Conservation (phyloP, 2,329 filamentous ascomycete genomes). For the Trichocomaceae sp. region DNA sequence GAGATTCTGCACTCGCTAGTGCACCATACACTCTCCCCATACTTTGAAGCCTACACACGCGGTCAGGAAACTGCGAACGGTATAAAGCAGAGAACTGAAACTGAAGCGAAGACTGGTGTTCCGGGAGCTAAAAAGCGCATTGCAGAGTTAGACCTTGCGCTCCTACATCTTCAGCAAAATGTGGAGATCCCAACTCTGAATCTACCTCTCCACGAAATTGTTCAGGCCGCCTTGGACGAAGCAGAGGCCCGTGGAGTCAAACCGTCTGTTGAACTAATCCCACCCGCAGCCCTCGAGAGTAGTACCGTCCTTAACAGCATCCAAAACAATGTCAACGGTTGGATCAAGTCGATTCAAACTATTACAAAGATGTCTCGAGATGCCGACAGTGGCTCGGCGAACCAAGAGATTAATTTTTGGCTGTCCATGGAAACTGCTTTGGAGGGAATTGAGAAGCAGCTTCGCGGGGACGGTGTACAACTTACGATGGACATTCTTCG, state of each 20-base stretch:
- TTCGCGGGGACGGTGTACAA: constrained; percentile 79
- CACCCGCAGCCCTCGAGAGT: constrained; percentile 69
- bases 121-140: constrained; percentile 96
- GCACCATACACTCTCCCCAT: constrained; percentile 84
- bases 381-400: constrained; percentile 68
- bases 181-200: constrained; percentile 93
- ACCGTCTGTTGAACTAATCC: constrained; percentile 72
- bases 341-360: constrained; percentile 97
- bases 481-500: constrained; percentile 92
- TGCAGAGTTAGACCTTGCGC: constrained; percentile 83
- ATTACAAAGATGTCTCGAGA: constrained; percentile 94
- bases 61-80: constrained; percentile 62
- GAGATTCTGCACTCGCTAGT: constrained; percentile 89
- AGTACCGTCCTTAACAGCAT: constrained; percentile 89
- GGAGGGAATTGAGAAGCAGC: constrained; percentile 82
- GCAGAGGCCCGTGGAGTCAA: constrained; percentile 61
- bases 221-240: constrained; percentile 77
- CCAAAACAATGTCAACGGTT: constrained; percentile 88
- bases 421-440: constrained; percentile 91
- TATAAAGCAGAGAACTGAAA: constrained; percentile 67
- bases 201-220: constrained; percentile 78
- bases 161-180: constrained; percentile 92
- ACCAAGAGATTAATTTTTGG: constrained; percentile 99
- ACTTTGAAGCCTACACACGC: constrained; percentile 95
- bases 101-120: constrained; percentile 88